Base-by-base conservation (phyloP, 805 yeast species). In the Hanseniaspora valbyensis region DNA sequence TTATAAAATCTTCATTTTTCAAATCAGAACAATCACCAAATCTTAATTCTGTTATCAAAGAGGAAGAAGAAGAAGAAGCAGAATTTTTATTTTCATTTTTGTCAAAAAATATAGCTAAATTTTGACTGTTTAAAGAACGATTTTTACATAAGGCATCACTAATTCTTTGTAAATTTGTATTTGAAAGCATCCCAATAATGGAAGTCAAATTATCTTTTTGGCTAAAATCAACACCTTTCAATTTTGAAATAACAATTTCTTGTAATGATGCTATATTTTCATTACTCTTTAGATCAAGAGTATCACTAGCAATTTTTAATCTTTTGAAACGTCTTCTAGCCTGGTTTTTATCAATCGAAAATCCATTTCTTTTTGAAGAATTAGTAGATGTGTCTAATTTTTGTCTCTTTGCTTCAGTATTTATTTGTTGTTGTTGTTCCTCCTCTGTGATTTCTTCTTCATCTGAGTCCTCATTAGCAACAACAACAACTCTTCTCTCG, bases 21-120 rank as follows among this genome's bases (percentile, higher is more conserved):
- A 92, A 71, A 44, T 78, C 79, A 0, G 96, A 87, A 63, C 99
- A 92, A 66, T 92, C 99, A 88, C 95, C 86, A 55, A 92, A 78
- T 54, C 83, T 83, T 26, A 92, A 66, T 3, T 66, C 62, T 50
- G 66, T 74, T 44, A 78, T 61, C 14, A 73, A 70, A 8, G 42
- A 16, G 16, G 30, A 22, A 4, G 38, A 16, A n/a, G n/a, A n/a
- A n/a, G n/a, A n/a, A n/a, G n/a, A n/a, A n/a, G n/a, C n/a, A n/a
- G n/a, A n/a, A n/a, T n/a, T n/a, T n/a, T n/a, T n/a, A n/a, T n/a
- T n/a, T 14, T 38, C 50, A 1, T 16, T 32, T 0, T 86, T 74
- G 42, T 78, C 77, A 48, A 92, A 66, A 60, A 92, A 90, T 43
- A 92, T 69, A 42, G 79, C 68, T 61, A 89, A 63, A 0, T 96